A percentile compares a stretch with the other conserved stretches of the same genome.
These are phyloP conservation scores for Moricandia arvensis DNA, from an alignment of 345 rosid genomes.

Conservation along the genomic window DNA sequence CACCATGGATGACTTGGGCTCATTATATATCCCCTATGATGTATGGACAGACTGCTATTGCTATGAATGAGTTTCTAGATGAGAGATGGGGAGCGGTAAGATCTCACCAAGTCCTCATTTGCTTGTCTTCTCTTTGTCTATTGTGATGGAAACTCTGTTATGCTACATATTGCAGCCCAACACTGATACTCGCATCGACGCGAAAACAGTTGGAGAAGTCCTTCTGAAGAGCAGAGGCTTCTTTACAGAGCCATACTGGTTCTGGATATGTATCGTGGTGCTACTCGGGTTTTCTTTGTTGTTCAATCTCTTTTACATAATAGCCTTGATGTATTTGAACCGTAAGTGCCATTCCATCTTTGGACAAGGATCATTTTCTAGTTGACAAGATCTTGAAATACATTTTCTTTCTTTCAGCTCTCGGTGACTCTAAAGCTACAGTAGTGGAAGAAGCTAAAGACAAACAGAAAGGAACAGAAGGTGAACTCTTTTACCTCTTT, in stretches of 20 bases:
- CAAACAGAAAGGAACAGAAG: constrained; percentile 46
- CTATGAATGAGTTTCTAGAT: constrained; percentile 83
- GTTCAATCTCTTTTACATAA: constrained; percentile 69
- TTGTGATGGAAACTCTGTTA: neutral
- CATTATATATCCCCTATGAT: constrained; percentile 85
- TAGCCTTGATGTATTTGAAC: constrained; percentile 67
- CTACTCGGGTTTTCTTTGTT: constrained; percentile 67
- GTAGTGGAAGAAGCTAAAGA: constrained; percentile 46
- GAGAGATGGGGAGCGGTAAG: constrained; percentile 77
- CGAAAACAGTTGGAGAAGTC: constrained; percentile 62
- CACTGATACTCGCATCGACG: constrained; percentile 48
- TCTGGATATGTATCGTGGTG: constrained; percentile 78
- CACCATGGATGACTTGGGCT: constrained; percentile 79
- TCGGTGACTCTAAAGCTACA: constrained; percentile 54
- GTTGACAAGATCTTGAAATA: constrained; percentile 9
- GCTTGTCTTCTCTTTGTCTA: neutral
- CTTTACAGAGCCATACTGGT: constrained; percentile 66
- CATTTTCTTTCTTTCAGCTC: constrained; percentile 47
- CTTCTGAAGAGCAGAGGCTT: constrained; percentile 68
- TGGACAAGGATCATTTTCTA: neutral
- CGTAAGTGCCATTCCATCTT: constrained; percentile 52
- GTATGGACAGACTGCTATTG: constrained; percentile 91
- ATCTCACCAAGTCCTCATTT: constrained; percentile 5
- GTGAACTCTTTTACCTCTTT: constrained; percentile 36
- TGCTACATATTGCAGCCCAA: constrained; percentile 48